Evolutionary conservation across 148 eudicot genomes (phyloP), one percentile per base, ranked within the genome.

Genomic region (Arctostaphylos glauca): DNA sequence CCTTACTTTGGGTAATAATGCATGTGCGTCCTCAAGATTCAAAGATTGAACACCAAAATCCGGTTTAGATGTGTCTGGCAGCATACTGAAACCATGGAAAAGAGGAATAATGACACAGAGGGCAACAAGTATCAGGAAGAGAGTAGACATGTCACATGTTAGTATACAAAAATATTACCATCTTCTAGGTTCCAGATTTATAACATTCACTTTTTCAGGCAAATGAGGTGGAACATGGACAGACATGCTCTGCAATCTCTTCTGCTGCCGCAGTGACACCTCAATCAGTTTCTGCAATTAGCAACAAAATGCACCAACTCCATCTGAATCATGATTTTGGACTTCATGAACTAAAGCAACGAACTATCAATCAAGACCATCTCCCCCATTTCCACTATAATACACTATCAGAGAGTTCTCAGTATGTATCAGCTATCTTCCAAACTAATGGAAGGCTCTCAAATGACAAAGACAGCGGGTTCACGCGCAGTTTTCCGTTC

Each of bases 261-360:
- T 88, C 79, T 91, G 97, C 81, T 95, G 98, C 82, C 84, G 83
- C 41, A 93, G 86, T 0, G 97, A 92, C 44, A 93, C 94, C 84
- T 92, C 96, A 80, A 93, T 91, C 73, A 95, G 86, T 83, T 88
- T 95, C 98, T 95, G 89, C 90, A 86, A 52, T 77, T 75, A 79
- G 74, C 84, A 52, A 38, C 78, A 48, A 56, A 44, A 80, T 46
- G 44, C 78, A 72, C n/a, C 55, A 81, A 25, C 52, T 46, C 72
- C 46, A 15, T 62, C 14, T 52, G 23, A 52, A 50, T 80, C 48
- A 16, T 8, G 76, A 52, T 80, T 67, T 64, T 49, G 5, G 8
- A 52, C 46, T 31, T 49, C 18, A 67, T 49, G 16, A 50, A 31
- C 23, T 12, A 18, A 50, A 67, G 16, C 71, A 66, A 60, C 9